Conservation (phyloP, 1,284 basidiomycete species). For the Apiotrichum domesticum region DNA sequence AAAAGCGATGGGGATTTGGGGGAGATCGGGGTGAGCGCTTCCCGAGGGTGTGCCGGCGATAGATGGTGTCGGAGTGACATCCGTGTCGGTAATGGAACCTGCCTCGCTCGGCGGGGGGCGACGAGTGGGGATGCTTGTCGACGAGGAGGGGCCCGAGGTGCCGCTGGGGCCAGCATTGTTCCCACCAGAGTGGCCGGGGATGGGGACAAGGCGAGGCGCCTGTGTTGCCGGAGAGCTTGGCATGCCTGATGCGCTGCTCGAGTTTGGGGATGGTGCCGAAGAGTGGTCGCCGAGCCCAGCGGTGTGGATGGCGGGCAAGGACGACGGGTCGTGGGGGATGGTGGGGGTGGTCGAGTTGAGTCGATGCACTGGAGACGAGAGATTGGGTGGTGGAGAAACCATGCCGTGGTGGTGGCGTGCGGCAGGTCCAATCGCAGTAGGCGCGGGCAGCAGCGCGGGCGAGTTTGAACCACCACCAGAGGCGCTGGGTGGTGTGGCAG, state of each 20-base stretch:
- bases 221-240: background rate
- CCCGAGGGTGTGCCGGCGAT: background rate
- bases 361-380: background rate
- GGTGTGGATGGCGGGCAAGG: background rate
- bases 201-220: background rate
- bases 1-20: conserved; percentile 31
- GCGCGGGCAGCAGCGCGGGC: too few species aligned
- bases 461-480: too few species aligned
- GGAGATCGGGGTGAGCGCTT: conserved; percentile 5
- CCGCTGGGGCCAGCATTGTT: background rate
- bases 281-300: background rate
- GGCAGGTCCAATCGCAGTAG: background rate
- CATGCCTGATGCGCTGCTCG: background rate
- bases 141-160: background rate
- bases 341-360: background rate
- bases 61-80: conserved; percentile 1
- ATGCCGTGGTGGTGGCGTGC: background rate
- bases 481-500: background rate
- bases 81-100: background rate
- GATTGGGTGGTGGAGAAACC: conserved; percentile 1
- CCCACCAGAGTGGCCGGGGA: background rate
- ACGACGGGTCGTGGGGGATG: background rate
- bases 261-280: background rate
- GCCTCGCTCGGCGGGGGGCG: background rate
- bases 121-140: background rate